phyloP scores from a whole-genome alignment of 2,329 filamentous ascomycete species.

The Diaporthe nobilis region DNA sequence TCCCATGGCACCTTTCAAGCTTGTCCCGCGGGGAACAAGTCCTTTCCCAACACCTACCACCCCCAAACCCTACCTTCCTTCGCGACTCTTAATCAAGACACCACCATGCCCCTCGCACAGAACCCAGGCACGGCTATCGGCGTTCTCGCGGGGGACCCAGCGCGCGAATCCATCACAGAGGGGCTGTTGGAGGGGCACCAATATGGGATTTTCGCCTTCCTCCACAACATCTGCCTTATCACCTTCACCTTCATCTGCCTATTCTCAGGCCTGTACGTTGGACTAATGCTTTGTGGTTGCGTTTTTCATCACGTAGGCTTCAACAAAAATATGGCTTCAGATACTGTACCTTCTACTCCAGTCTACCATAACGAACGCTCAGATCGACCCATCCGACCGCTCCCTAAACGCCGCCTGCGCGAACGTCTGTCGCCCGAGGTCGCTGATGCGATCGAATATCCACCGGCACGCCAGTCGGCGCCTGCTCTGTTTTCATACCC shows the following conservation, averaged over 20 bases:
- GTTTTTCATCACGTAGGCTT: constrained; percentile 54
- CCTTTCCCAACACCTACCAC: not conserved
- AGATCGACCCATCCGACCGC: constrained; percentile 91
- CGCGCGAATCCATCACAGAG: constrained; percentile 9
- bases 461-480: constrained; percentile 78
- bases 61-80: not conserved
- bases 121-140: not conserved
- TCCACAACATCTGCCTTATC: constrained; percentile 16
- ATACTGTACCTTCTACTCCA: constrained; percentile 79
- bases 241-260: constrained; percentile 25
- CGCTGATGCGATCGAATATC: constrained; percentile 85
- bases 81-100: not conserved
- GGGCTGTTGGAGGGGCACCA: constrained; percentile 14
- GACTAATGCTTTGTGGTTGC: constrained; percentile 50
- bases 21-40: not conserved
- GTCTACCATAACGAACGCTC: constrained; percentile 68
- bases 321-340: constrained; percentile 73
- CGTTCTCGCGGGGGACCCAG: not conserved
- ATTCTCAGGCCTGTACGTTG: constrained; percentile 42
- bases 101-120: constrained; percentile 23
- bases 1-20: not conserved
- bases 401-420: constrained; percentile 90
- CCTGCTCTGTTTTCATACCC: constrained; percentile 84
- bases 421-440: constrained; percentile 89
- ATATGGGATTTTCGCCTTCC: constrained; percentile 1